A percentile compares a stretch with the other conserved stretches of the same genome.
These are phyloP conservation scores for Fusarium setosum DNA, from an alignment of 2,329 filamentous ascomycete genomes.

Conservation along the genomic window DNA sequence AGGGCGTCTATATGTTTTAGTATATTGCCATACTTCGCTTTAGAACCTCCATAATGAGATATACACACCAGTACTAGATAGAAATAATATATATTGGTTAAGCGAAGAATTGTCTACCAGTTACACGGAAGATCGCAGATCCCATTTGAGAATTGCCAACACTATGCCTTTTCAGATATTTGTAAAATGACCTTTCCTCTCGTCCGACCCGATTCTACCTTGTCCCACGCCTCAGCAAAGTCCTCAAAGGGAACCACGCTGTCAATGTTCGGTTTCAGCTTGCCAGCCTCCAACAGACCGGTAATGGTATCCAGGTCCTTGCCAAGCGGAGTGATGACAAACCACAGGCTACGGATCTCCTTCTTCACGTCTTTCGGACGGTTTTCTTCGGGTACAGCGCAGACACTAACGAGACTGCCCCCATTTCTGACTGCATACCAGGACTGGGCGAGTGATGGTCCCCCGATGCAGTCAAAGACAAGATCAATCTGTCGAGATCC, in stretches of 20 bases:
- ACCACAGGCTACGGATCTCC: slow-evolving; percentile 8
- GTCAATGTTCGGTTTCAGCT: slow-evolving; percentile 29
- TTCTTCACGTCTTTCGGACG: slow-evolving; percentile 19
- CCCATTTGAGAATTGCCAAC: background rate
- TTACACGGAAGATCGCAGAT: too few species aligned
- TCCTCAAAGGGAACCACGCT: slow-evolving; percentile 20
- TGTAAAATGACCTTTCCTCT: slow-evolving; percentile 30
- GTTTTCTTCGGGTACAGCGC: slow-evolving; percentile 12
- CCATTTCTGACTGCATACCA: slow-evolving; percentile 29
- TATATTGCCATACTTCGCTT: too few species aligned
- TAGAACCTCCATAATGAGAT: too few species aligned
- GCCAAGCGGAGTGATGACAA: slow-evolving; percentile 24
- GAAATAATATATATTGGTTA: too few species aligned
- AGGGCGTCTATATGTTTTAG: too few species aligned
- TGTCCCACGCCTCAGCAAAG: slow-evolving; percentile 29
- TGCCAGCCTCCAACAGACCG: slow-evolving; percentile 13
- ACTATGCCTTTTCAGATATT: background rate
- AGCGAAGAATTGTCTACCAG: too few species aligned
- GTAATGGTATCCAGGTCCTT: slow-evolving; percentile 26
- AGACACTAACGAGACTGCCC: slow-evolving; percentile 23
- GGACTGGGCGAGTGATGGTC: slow-evolving; percentile 3
- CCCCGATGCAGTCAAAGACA: slow-evolving; percentile 30
- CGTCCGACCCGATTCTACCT: slow-evolving; percentile 20
- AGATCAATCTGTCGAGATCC: slow-evolving; percentile 17
- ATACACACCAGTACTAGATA: too few species aligned